Evolutionary conservation across 495 filamentous ascomycete genomes (phyloP), one percentile per base, ranked within the genome.

Genomic region (Lophiostoma macrostomum): DNA sequence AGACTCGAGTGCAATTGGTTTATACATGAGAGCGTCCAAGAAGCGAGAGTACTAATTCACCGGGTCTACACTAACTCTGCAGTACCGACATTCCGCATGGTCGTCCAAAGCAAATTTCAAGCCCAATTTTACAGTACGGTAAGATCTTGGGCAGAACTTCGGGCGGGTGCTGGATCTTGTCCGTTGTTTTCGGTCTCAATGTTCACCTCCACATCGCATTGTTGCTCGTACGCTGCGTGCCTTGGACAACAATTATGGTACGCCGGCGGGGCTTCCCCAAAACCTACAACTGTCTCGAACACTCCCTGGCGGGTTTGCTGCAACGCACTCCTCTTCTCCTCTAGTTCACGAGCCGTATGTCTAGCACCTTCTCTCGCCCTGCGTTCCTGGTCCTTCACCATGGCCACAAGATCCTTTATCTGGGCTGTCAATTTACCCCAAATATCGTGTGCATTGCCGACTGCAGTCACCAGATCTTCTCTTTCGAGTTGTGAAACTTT

Each of bases 221-320:
- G 14, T 18, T 34, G 31, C 10, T 56, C 42, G 16, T 47, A 56
- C 11, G 6, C 13, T 6, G 34, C 38, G 5, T 35, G n/a, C 12
- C 53, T 35, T 37, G 35, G 16, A 28, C 53, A 57, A 25, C 53
- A 57, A 20, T 57, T 46, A 19, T 50, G 44, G 37, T 57, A 57
- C 10, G 53, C 53, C 0, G 53, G 53, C 1, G 53, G 45, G 5
- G 53, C 53, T 28, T 18, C 53, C 8, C 53, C 53, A 37, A 39
- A 57, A 1, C 53, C 53, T n/a, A 37, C 53, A 10, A 57, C 53
- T 35, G 35, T 22, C 45, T 57, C 53, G 28, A 57, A 57, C 1
- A 31, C 46, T 36, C 37, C 36, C 29, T 57, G 53, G 6, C 53
- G 20, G 3, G 38, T 13, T 19, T 57, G 23, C 27, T 57, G 53